These are phyloP conservation scores for Arthromyces matolae DNA, from an alignment of 768 basidiomycete species.

Conservation along the genomic window DNA sequence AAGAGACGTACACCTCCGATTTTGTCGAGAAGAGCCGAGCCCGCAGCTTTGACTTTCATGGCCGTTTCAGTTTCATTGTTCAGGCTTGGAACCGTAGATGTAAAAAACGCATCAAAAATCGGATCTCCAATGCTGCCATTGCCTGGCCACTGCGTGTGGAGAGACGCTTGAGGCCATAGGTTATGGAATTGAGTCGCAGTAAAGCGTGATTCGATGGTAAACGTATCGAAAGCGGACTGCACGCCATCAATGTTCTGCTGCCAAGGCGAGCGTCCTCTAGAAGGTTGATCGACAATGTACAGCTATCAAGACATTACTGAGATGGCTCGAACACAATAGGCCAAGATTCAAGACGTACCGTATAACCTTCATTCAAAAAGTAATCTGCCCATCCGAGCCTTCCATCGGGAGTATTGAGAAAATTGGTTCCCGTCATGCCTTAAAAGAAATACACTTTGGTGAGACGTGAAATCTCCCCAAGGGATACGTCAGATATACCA, in stretches of 20 bases:
- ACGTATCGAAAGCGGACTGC: constrained; percentile 26
- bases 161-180: constrained; percentile 42
- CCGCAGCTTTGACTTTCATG: constrained; percentile 38
- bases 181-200: constrained; percentile 37
- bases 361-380: constrained; percentile 46
- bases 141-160: constrained; percentile 53
- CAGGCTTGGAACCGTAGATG: constrained; percentile 39
- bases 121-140: constrained; percentile 44
- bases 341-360: constrained; percentile 29
- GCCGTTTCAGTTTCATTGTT: constrained; percentile 32
- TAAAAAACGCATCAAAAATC: constrained; percentile 42
- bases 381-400: constrained; percentile 56
- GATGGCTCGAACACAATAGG: constrained; percentile 19
- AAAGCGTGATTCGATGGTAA: constrained; percentile 36
- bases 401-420: constrained; percentile 53
- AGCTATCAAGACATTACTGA: constrained; percentile 21
- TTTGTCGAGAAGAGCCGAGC: constrained; percentile 38
- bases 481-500: constrained; percentile 21
- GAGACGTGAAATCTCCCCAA: neutral
- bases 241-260: constrained; percentile 36
- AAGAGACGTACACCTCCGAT: constrained; percentile 43
- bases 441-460: neutral
- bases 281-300: constrained; percentile 44
- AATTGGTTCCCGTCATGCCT: constrained; percentile 51
- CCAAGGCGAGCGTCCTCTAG: constrained; percentile 44